Conservation (phyloP, 768 basidiomycete genomes). For the Leucosporidium creatinivorum region DNA sequence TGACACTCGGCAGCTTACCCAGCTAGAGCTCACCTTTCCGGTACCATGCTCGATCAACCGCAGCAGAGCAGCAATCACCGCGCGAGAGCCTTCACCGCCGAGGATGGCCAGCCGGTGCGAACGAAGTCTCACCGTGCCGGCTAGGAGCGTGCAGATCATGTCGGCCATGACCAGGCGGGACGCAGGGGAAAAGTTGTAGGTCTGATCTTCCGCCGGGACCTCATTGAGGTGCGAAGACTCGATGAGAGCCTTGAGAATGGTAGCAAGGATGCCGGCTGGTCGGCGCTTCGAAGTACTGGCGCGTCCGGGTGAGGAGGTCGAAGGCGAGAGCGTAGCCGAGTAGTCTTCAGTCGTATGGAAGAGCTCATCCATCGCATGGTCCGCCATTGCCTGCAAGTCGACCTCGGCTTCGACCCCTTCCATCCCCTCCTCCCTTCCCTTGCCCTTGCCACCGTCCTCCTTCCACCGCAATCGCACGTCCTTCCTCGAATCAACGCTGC, state of each 20-base stretch:
- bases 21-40: conserved; percentile 14
- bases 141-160: conserved; percentile 16
- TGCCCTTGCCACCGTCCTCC: conserved; percentile 6
- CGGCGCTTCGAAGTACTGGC: not conserved
- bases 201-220: not conserved
- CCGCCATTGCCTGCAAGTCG: not conserved
- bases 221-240: not conserved
- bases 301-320: not conserved
- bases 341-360: not conserved
- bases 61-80: not conserved
- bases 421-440: conserved; percentile 7
- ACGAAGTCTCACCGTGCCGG: not conserved
- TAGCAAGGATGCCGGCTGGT: not conserved
- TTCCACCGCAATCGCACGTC: conserved; percentile 6
- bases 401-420: not conserved
- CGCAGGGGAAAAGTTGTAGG: not conserved
- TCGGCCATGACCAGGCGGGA: conserved; percentile 12
- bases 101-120: conserved; percentile 2
- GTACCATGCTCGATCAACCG: not conserved
- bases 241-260: conserved; percentile 12
- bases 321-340: not conserved
- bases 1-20: not conserved
- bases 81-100: not conserved
- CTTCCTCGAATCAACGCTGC: not conserved
- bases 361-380: not conserved